Percentiles rank a stretch among this genome's conserved stretches.
phyloP scores from a whole-genome alignment of 768 basidiomycete species.

The Termitomyces titanicus region DNA sequence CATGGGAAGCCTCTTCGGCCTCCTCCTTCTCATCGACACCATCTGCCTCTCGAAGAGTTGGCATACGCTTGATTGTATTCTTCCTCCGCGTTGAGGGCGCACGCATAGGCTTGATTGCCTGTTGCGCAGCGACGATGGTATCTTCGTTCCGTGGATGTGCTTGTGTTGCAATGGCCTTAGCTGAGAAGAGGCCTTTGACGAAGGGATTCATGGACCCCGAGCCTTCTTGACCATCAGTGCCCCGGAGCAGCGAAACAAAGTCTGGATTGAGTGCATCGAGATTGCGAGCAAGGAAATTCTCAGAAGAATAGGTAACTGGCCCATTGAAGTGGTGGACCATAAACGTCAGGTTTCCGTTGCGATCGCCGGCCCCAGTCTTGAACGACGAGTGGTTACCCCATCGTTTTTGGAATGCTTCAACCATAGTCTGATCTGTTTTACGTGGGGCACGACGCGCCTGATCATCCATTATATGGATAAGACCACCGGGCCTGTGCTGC shows the following conservation, averaged over 20 bases:
- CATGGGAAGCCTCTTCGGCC: slow-evolving; percentile 39
- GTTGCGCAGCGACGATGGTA: slow-evolving; percentile 92
- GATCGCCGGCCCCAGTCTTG: slow-evolving; percentile 73
- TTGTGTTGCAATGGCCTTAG: slow-evolving; percentile 86
- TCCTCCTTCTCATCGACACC: slow-evolving; percentile 49
- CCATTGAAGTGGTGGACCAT: slow-evolving; percentile 92
- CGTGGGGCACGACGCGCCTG: slow-evolving; percentile 83
- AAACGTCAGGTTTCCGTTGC: slow-evolving; percentile 81
- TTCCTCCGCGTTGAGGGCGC: slow-evolving; percentile 87
- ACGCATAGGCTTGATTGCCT: slow-evolving; percentile 91
- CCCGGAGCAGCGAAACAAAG: slow-evolving; percentile 86
- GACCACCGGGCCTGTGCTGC: slow-evolving; percentile 82
- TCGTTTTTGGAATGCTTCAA: slow-evolving; percentile 89
- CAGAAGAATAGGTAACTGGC: slow-evolving; percentile 87
- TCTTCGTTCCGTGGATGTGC: slow-evolving; percentile 92
- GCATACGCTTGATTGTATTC: slow-evolving; percentile 61
- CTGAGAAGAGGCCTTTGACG: slow-evolving; percentile 85
- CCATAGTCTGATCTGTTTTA: slow-evolving; percentile 92
- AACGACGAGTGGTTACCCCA: slow-evolving; percentile 94
- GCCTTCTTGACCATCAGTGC: slow-evolving; percentile 58
- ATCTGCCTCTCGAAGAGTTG: slow-evolving; percentile 44
- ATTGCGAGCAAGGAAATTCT: slow-evolving; percentile 87
- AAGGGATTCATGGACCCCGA: slow-evolving; percentile 88
- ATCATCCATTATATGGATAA: slow-evolving; percentile 98
- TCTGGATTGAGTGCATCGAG: slow-evolving; percentile 89